These are phyloP conservation scores for Pyrenophora teres DNA, from an alignment of 2,329 filamentous ascomycete genomes.

Conservation along the genomic window DNA sequence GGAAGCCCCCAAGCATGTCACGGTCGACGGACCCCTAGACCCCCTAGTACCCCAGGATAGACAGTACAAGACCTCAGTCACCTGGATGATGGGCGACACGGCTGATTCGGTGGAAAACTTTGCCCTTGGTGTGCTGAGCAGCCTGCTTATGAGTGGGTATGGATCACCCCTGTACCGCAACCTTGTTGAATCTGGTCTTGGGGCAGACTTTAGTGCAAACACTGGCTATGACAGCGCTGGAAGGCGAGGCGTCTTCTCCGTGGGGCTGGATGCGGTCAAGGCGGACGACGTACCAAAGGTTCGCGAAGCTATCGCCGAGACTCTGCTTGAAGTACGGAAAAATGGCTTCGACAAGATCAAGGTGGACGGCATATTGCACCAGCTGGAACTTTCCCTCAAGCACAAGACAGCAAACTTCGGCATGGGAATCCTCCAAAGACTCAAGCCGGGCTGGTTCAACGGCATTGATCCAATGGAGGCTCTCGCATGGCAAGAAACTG, in stretches of 20 bases:
- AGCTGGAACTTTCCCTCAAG: constrained; percentile 89
- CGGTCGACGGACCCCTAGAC: constrained; percentile 80
- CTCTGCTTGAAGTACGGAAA: constrained; percentile 69
- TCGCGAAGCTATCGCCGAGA: constrained; percentile 72
- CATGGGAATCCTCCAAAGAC: constrained; percentile 83
- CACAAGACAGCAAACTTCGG: constrained; percentile 97
- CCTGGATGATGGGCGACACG: constrained; percentile 87
- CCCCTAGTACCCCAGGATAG: constrained; percentile 82
- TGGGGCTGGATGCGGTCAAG: constrained; percentile 88
- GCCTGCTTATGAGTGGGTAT: constrained; percentile 88
- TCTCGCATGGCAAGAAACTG: constrained; percentile 87
- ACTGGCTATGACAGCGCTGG: constrained; percentile 85
- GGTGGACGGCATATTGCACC: constrained; percentile 91
- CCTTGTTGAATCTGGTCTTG: constrained; percentile 85
- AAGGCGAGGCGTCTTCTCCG: constrained; percentile 80
- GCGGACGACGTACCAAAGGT: constrained; percentile 78
- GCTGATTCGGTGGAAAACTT: constrained; percentile 86
- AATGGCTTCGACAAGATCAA: constrained; percentile 88
- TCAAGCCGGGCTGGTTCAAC: constrained; percentile 94
- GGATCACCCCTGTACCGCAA: constrained; percentile 90
- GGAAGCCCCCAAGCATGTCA: constrained; percentile 69
- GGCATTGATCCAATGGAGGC: constrained; percentile 91
- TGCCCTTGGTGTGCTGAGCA: constrained; percentile 79
- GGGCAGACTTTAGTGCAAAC: constrained; percentile 93
- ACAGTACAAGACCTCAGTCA: constrained; percentile 91